Conservation (phyloP, 352 stramenopile genomes). For the Phytopythium kandeliae region DNA sequence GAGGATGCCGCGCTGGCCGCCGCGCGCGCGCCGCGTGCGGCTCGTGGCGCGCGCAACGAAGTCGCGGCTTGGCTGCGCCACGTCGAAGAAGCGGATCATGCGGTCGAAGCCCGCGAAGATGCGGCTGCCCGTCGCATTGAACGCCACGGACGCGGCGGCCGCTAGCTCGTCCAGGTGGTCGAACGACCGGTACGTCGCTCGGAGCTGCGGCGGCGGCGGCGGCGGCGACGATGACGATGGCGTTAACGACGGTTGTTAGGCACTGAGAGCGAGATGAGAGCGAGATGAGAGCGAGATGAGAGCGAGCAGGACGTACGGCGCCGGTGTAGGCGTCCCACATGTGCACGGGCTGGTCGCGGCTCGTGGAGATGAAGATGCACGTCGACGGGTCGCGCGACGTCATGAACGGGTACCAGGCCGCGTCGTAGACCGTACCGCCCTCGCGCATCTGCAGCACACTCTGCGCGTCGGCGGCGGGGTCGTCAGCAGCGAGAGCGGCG, state of each 20-base stretch:
- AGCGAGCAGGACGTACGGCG: constrained; percentile 6
- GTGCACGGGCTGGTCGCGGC: constrained; percentile 85
- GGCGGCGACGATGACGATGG: too few relatives aligned
- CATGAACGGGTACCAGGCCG: constrained; percentile 87
- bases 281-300: too few relatives aligned
- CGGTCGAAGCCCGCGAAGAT: constrained; percentile 86
- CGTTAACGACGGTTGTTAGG: too few relatives aligned
- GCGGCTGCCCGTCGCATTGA: constrained; percentile 72
- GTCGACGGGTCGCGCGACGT: constrained; percentile 60
- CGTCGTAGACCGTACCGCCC: constrained; percentile 83
- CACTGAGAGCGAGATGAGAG: too few relatives aligned
- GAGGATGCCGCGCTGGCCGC: constrained; percentile 74
- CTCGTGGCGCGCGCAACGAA: constrained; percentile 48
- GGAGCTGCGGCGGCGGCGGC: constrained; percentile 18
- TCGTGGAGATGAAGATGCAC: constrained; percentile 85
- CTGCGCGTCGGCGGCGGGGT: constrained; percentile 3
- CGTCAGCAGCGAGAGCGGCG: neutral
- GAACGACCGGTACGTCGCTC: constrained; percentile 76
- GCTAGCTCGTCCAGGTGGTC: constrained; percentile 87
- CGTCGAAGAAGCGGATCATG: constrained; percentile 79
- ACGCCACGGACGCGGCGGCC: constrained; percentile 69
- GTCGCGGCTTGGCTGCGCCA: constrained; percentile 56
- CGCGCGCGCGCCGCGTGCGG: constrained; percentile 55
- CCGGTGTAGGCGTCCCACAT: constrained; percentile 91
- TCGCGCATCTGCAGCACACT: constrained; percentile 60